Conservation (phyloP, 1,284 basidiomycete species). For the Stygiomarasmius scandens region DNA sequence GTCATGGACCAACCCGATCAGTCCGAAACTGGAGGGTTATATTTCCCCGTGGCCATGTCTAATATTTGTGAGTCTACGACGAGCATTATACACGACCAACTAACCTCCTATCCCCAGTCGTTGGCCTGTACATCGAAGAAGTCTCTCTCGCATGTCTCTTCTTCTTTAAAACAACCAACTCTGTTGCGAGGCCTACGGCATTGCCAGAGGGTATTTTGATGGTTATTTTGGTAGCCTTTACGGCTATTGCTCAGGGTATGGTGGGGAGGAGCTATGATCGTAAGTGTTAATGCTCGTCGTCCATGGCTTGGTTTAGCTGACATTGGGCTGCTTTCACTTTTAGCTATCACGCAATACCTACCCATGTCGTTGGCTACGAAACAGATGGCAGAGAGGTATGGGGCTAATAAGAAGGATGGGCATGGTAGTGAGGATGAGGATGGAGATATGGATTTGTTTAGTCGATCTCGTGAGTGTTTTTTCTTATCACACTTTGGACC, state of each 20-base stretch:
- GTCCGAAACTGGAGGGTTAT: constrained; percentile 52
- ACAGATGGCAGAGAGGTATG: constrained; percentile 44
- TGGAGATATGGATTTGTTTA: constrained; percentile 46
- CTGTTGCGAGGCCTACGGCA: constrained; percentile 32
- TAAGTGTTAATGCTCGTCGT: constrained; percentile 24
- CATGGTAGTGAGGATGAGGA: constrained; percentile 21
- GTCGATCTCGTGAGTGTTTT: constrained; percentile 38
- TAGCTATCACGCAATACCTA: constrained; percentile 54
- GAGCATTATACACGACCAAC: too few species aligned
- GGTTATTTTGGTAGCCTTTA: constrained; percentile 62
- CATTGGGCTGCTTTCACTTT: neutral
- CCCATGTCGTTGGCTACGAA: constrained; percentile 66
- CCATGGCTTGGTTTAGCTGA: too few species aligned
- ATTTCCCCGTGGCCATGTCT: constrained; percentile 77
- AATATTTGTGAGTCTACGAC: constrained; percentile 70
- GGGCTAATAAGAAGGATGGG: constrained; percentile 26
- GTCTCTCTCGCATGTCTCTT: constrained; percentile 68
- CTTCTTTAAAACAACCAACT: constrained; percentile 53
- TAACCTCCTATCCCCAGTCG: constrained; percentile 50
- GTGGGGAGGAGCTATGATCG: constrained; percentile 43
- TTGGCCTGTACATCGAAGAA: constrained; percentile 72
- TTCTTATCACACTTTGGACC: too few species aligned
- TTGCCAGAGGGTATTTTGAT: constrained; percentile 62
- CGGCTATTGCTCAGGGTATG: constrained; percentile 46
- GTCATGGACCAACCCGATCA: constrained; percentile 61